Evolutionary conservation across 2,329 filamentous ascomycete genomes (phyloP), one percentile per base, ranked within the genome.

Genomic region (Xylariaceae sp.): DNA sequence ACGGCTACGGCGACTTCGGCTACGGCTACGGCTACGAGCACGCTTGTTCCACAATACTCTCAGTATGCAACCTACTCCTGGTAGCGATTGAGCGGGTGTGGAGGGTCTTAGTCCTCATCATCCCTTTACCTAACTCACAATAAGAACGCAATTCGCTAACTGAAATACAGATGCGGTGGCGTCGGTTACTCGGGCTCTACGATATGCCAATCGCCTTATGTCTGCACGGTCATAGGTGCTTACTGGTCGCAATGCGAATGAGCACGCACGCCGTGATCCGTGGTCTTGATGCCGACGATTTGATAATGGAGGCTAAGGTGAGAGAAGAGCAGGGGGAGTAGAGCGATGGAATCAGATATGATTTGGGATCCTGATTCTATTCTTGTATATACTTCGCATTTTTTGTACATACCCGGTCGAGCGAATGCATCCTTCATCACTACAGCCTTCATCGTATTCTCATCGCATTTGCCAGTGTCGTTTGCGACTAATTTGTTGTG

Each of bases 161-260:
- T 15, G 42, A 39, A 14, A 35, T 30, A 41, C 44, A 60, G 58
- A 33, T 60, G 69, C 42, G 69, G 68, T 33, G 69, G 68, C 4
- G 49, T 45, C 5, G 64, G 60, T 1, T 70, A 68, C 45, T 60
- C 56, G 5, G 69, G 68, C 1, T 46, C 65, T 43, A 70, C 67
- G 11, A 45, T 57, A 17, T 71, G 68, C 45, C 48, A 52, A 31
- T 42, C 63, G 31, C 65, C 66, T 5, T 68, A 63, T 55, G 57
- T 38, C 12, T 70, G 68, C 48, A 58, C 65, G 6, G 39, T 36
- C 9, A 33, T 49, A 6, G 56, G 65, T 33, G 51, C 55, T 5
- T 69, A 63, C 60, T 27, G 22, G 22, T 27, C 22, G 22, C 22
- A 27, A 27, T 27, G 22, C 22, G 22, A 27, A 27, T 27, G 22